These are phyloP conservation scores for Lepidium africanum DNA, from an alignment of 345 rosid genomes.

Conservation along the genomic window DNA sequence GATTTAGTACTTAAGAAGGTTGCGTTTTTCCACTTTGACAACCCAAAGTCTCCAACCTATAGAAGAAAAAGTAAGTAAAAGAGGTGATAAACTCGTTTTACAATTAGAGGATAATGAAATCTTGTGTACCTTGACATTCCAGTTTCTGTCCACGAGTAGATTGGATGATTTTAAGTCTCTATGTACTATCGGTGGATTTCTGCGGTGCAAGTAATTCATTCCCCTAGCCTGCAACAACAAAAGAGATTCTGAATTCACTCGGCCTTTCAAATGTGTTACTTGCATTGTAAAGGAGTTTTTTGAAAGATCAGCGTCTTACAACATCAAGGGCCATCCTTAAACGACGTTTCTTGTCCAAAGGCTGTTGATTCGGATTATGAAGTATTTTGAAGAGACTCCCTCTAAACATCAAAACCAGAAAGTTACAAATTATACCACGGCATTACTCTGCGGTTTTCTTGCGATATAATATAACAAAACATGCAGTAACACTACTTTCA, in stretches of 20 bases:
- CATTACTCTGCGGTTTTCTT: background rate
- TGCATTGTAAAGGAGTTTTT: background rate
- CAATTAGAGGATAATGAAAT: background rate
- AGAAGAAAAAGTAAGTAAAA: background rate
- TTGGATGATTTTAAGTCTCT: constrained; percentile 89
- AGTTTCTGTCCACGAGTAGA: constrained; percentile 78
- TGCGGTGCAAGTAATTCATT: constrained; percentile 85
- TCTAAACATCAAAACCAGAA: constrained; percentile 35
- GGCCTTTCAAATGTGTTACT: background rate
- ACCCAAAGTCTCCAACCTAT: constrained; percentile 93
- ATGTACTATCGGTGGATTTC: constrained; percentile 86
- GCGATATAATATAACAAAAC: background rate
- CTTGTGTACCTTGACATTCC: constrained; percentile 73
- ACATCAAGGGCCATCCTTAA: constrained; percentile 84
- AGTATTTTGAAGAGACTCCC: constrained; percentile 91
- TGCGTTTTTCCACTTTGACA: constrained; percentile 78
- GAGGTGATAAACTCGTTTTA: background rate
- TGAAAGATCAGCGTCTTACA: constrained; percentile 34
- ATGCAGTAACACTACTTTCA: background rate
- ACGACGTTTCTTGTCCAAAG: constrained; percentile 64
- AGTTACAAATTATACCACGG: background rate
- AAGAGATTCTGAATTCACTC: background rate
- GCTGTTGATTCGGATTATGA: constrained; percentile 60
- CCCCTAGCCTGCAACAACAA: constrained; percentile 67
- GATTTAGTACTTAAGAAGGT: constrained; percentile 66